Conservation (phyloP, 2,329 filamentous ascomycete genomes). For the Waltergamsia citrina region DNA sequence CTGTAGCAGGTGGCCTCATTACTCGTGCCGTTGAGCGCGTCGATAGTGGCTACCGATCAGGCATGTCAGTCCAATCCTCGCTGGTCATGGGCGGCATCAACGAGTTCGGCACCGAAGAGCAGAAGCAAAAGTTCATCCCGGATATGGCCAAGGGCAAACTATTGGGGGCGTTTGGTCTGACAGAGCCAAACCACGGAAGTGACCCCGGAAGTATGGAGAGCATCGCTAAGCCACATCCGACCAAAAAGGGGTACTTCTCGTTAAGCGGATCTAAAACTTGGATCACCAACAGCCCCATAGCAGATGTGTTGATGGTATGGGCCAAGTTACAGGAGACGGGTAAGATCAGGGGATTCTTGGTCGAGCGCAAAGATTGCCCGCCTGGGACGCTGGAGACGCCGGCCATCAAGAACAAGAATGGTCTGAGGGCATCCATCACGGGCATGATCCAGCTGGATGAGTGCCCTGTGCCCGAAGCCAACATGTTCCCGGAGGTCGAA, state of each 20-base stretch:
- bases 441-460: conserved; percentile 96
- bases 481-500: conserved; percentile 90
- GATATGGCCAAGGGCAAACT: conserved; percentile 74
- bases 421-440: conserved; percentile 83
- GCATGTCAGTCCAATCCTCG: conserved; percentile 88
- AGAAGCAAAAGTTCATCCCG: conserved; percentile 77
- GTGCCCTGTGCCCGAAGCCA: conserved; percentile 77
- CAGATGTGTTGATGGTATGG: conserved; percentile 81
- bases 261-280: conserved; percentile 83
- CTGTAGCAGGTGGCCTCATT: conserved; percentile 81
- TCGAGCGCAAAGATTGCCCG: conserved; percentile 79
- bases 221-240: conserved; percentile 72
- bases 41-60: conserved; percentile 84
- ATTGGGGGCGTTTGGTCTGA: conserved; percentile 79
- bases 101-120: conserved; percentile 77
- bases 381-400: conserved; percentile 87
- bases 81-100: conserved; percentile 90
- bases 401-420: conserved; percentile 89
- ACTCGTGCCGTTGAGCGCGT: conserved; percentile 85
- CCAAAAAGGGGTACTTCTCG: conserved; percentile 71
- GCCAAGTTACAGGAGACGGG: conserved; percentile 85
- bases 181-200: conserved; percentile 87
- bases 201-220: conserved; percentile 91
- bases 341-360: conserved; percentile 87
- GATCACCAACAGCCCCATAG: conserved; percentile 92